Percentiles rank a stretch among this genome's conserved stretches.
These are phyloP conservation scores for Ophiosphaerella narmari DNA, from an alignment of 2,329 filamentous ascomycete species.

Conservation along the genomic window DNA sequence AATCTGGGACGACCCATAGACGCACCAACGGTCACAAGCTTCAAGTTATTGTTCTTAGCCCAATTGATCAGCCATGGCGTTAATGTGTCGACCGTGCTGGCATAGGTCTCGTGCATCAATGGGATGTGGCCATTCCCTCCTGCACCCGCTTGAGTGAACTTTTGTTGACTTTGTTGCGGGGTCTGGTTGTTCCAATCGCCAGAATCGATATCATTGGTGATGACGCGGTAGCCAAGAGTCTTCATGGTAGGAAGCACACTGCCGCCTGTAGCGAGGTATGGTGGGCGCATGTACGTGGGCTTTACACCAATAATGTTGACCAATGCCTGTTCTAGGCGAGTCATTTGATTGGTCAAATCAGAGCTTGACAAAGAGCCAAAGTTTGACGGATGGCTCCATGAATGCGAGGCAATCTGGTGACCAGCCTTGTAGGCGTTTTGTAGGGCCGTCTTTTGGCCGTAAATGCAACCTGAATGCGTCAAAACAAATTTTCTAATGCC, in stretches of 20 bases:
- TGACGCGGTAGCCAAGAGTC: conserved; percentile 42
- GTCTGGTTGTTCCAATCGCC: conserved; percentile 43
- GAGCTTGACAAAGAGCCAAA: conserved; percentile 36
- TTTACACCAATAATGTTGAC: conserved; percentile 44
- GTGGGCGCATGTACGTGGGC: conserved; percentile 46
- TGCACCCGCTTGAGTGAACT: conserved; percentile 38
- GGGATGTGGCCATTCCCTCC: conserved; percentile 44
- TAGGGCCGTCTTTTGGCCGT: conserved; percentile 36
- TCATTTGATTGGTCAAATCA: conserved; percentile 40
- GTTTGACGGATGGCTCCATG: conserved; percentile 41
- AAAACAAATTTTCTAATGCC: not conserved
- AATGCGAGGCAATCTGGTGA: conserved; percentile 45
- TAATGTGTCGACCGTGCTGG: conserved; percentile 38
- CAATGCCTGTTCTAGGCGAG: conserved; percentile 38
- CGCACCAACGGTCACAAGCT: conserved; percentile 43
- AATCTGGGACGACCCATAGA: not conserved
- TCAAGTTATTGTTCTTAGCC: conserved; percentile 43
- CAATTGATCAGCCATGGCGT: conserved; percentile 45
- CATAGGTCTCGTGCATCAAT: conserved; percentile 44
- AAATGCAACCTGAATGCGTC: conserved; percentile 37
- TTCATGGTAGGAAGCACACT: conserved; percentile 39
- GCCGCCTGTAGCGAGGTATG: conserved; percentile 41
- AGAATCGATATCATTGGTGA: conserved; percentile 40
- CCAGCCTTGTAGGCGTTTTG: conserved; percentile 39
- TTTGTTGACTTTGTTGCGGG: conserved; percentile 37